Percentiles rank a stretch among this genome's conserved stretches.
These are phyloP conservation scores for Monosporozyma solicola DNA, from an alignment of 805 yeast genomes.

Conservation along the genomic window DNA sequence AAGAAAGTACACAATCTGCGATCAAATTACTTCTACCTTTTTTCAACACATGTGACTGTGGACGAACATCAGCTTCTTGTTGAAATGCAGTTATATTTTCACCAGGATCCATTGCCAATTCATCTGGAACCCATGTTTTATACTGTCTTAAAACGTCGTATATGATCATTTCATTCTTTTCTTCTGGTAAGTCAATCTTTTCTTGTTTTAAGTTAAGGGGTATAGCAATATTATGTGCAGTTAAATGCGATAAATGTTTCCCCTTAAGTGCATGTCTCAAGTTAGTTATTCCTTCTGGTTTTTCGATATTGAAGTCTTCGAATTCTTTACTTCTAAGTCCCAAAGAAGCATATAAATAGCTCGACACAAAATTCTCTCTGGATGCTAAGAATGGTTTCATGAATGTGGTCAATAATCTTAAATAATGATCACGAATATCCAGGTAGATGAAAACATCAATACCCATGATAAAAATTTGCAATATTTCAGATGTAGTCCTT, in stretches of 20 bases:
- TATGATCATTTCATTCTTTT: not conserved
- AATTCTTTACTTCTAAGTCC: conserved; percentile 26
- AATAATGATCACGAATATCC: conserved; percentile 22
- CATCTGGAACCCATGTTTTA: not conserved
- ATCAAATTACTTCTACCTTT: not conserved
- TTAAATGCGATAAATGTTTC: not conserved
- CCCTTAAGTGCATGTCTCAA: conserved; percentile 37
- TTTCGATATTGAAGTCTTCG: conserved; percentile 4
- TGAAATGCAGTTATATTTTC: not conserved
- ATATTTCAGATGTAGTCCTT: not conserved
- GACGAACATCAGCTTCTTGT: not conserved
- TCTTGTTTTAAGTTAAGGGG: not conserved
- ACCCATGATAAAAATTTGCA: not conserved
- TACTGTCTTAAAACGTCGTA: not conserved
- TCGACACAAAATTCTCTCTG: conserved; percentile 54
- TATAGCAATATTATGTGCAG: not conserved
- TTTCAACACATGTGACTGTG: not conserved
- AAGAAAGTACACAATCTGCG: not conserved
- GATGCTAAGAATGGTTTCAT: conserved; percentile 63
- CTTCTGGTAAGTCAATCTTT: not conserved
- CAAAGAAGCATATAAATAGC: conserved; percentile 64
- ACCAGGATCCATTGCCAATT: not conserved
- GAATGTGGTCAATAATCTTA: conserved; percentile 71
- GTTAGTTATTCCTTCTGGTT: conserved; percentile 2
- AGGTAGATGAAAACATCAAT: not conserved